phyloP scores from a whole-genome alignment of 352 stramenopile species.

The Globisporangium irregulare region DNA sequence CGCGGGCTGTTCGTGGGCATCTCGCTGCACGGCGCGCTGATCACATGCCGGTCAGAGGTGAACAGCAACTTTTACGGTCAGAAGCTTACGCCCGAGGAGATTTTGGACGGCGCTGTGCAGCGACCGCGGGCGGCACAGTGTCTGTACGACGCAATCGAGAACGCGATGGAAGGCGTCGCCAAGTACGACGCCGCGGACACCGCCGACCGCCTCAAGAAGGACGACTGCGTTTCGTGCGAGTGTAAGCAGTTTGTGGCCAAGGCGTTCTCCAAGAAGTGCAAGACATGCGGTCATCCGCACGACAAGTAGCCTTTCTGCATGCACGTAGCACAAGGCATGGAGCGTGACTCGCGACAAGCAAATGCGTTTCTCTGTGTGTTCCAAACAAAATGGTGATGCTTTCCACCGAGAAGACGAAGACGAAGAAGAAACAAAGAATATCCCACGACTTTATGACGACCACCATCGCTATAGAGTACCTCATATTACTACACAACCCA shows the following conservation, averaged over 20 bases:
- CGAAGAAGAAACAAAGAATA: background rate
- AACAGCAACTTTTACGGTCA: slow-evolving; percentile 96
- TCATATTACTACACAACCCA: background rate
- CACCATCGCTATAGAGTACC: background rate
- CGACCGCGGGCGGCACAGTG: slow-evolving; percentile 64
- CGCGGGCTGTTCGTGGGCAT: slow-evolving; percentile 93
- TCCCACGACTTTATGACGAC: background rate
- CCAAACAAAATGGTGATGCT: background rate
- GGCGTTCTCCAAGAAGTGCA: slow-evolving; percentile 78
- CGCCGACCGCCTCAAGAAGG: slow-evolving; percentile 20
- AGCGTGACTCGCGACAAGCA: background rate
- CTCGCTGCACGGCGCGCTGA: slow-evolving; percentile 91
- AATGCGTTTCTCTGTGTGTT: background rate
- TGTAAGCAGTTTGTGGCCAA: slow-evolving; percentile 61
- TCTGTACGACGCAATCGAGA: slow-evolving; percentile 74
- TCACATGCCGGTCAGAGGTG: slow-evolving; percentile 87
- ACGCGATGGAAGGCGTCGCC: slow-evolving; percentile 67
- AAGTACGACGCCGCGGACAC: slow-evolving; percentile 44
- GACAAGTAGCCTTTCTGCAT: slow-evolving; percentile 27
- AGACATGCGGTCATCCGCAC: slow-evolving; percentile 61
- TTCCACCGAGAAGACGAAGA: background rate
- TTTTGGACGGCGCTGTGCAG: slow-evolving; percentile 57
- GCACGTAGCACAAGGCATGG: background rate
- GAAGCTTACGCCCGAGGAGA: slow-evolving; percentile 72
- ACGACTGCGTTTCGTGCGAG: slow-evolving; percentile 45